phyloP scores from a whole-genome alignment of 2,329 filamentous ascomycete species.

The Xylariaceae sp. region DNA sequence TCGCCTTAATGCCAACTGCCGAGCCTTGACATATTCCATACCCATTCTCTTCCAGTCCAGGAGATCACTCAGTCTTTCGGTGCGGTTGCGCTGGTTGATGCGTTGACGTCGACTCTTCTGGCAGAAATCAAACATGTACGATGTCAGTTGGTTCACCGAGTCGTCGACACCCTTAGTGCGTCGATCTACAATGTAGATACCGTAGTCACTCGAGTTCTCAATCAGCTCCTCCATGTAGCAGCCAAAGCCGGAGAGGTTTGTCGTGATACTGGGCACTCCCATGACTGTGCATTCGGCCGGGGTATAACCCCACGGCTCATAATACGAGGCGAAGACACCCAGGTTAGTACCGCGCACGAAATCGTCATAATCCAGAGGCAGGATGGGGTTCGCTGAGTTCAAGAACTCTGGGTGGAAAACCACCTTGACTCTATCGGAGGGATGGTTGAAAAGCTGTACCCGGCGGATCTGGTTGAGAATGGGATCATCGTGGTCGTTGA shows the following conservation, averaged over 20 bases:
- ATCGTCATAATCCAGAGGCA: conserved; percentile 96
- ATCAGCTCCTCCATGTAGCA: conserved; percentile 99
- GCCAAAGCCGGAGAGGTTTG: conserved; percentile 93
- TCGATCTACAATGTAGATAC: conserved; percentile 97
- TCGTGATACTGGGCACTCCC: conserved; percentile 97
- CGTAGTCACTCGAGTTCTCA: conserved; percentile 95
- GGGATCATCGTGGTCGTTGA: conserved; percentile 87
- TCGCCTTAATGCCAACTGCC: conserved; percentile 83
- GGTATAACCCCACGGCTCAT: conserved; percentile 98
- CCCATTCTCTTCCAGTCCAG: conserved; percentile 99
- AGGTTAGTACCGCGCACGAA: conserved; percentile 96
- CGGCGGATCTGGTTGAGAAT: conserved; percentile 93
- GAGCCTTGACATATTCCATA: conserved; percentile 97
- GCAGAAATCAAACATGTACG: conserved; percentile 91
- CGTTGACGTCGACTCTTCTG: conserved; percentile 91
- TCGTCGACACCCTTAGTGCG: conserved; percentile 94
- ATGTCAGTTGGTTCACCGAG: conserved; percentile 89
- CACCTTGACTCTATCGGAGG: conserved; percentile 90
- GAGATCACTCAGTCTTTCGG: conserved; percentile 88
- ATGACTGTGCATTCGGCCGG: conserved; percentile 98
- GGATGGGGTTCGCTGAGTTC: conserved; percentile 89
- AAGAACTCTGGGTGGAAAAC: conserved; percentile 98
- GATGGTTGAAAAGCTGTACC: conserved; percentile 95
- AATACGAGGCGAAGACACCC: conserved; percentile 95
- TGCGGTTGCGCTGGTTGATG: conserved; percentile 97